phyloP scores from a whole-genome alignment of 371 early-diverging fungal genomes.

The Gilbertella persicaria region DNA sequence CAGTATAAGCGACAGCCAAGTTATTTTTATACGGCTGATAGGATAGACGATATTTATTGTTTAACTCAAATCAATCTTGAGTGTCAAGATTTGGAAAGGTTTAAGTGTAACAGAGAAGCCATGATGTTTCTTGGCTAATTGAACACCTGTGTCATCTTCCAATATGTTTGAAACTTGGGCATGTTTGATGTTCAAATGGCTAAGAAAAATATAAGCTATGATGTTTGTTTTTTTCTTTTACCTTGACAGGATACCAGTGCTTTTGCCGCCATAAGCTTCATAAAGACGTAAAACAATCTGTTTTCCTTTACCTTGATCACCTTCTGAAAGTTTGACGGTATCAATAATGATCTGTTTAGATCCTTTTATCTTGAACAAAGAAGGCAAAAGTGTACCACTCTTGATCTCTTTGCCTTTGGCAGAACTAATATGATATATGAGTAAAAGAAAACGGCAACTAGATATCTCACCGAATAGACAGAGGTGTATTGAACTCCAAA shows the following conservation, averaged over 20 bases:
- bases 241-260: constrained; percentile 60
- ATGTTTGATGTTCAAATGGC: constrained; percentile 33
- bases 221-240: constrained; percentile 25
- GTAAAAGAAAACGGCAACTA: background rate
- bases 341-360: constrained; percentile 77
- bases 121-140: constrained; percentile 4
- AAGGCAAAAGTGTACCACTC: constrained; percentile 12
- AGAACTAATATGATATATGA: constrained; percentile 6
- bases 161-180: constrained; percentile 48
- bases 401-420: constrained; percentile 14
- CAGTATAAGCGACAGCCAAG: too few relatives aligned
- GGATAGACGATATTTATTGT: too few relatives aligned
- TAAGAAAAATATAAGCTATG: constrained; percentile 8
- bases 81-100: constrained; percentile 56
- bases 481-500: constrained; percentile 86
- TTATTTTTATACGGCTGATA: too few relatives aligned
- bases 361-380: constrained; percentile 35
- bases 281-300: constrained; percentile 80
- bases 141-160: constrained; percentile 39
- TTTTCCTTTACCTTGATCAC: constrained; percentile 45
- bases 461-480: constrained; percentile 58
- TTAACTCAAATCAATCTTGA: constrained; percentile 40
- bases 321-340: constrained; percentile 88
- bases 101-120: constrained; percentile 31
- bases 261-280: constrained; percentile 93